phyloP scores from a whole-genome alignment of 208 protist species.

The Strigomonas oncopelti region DNA sequence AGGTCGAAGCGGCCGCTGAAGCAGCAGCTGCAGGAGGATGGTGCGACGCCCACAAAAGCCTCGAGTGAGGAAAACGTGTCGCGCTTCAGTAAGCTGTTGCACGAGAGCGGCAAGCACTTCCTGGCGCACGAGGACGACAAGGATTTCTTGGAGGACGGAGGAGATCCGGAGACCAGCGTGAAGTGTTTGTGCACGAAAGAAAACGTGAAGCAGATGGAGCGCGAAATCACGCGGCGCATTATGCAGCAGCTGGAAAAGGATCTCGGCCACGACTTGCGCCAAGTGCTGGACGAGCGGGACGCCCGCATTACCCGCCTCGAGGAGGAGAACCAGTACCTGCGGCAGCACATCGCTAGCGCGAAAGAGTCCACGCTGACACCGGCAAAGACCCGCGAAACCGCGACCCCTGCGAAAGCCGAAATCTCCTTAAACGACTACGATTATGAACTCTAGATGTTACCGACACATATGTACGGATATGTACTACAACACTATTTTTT shows the following conservation, averaged over 20 bases:
- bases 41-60: neutral
- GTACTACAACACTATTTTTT: neutral
- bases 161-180: neutral
- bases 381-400: neutral
- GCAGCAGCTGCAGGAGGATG: neutral
- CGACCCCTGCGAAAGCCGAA: neutral
- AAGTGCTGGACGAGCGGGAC: slow-evolving; percentile 46
- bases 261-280: slow-evolving; percentile 30
- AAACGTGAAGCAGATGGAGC: slow-evolving; percentile 21
- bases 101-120: neutral
- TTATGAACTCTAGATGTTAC: neutral
- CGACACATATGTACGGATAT: too few species aligned
- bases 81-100: neutral
- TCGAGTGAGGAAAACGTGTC: neutral
- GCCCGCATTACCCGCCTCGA: slow-evolving; percentile 31
- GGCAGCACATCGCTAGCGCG: slow-evolving; percentile 6
- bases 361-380: neutral
- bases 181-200: neutral
- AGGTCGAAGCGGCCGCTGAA: neutral
- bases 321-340: slow-evolving; percentile 42
- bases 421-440: neutral
- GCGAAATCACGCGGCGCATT: slow-evolving; percentile 26
- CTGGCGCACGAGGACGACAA: neutral
- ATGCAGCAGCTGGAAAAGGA: slow-evolving; percentile 44
- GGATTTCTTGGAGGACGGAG: neutral